Evolutionary conservation across 768 basidiomycete genomes (phyloP).

Genomic region (Pleurotus salmoneostramineus): DNA sequence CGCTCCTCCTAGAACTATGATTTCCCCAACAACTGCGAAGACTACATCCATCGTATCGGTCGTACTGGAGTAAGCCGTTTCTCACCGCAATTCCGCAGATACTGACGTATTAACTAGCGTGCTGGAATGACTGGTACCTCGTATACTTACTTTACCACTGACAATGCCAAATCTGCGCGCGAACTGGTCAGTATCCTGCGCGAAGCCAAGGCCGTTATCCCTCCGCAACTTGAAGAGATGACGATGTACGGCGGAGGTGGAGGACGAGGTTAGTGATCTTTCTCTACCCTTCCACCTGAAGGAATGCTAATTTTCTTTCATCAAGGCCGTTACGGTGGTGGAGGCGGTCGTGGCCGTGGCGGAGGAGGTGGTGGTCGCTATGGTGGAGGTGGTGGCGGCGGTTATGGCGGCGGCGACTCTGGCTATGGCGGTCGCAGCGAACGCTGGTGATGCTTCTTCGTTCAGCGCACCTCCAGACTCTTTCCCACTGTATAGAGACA

Average conservation of each 20-base stretch:
- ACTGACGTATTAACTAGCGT: conserved; percentile 48
- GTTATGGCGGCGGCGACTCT: conserved; percentile 34
- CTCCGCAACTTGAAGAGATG: conserved; percentile 93
- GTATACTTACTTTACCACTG: conserved; percentile 96
- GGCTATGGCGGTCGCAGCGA: conserved; percentile 40
- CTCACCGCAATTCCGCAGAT: background rate
- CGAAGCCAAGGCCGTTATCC: conserved; percentile 83
- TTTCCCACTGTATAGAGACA: too few species aligned
- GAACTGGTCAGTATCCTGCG: conserved; percentile 84
- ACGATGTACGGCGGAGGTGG: conserved; percentile 81
- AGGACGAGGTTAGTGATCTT: conserved; percentile 51
- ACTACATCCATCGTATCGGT: conserved; percentile 98
- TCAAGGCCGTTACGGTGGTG: conserved; percentile 50
- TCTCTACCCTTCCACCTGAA: background rate
- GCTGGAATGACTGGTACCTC: conserved; percentile 90
- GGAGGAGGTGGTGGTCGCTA: conserved; percentile 40
- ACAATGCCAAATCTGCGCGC: conserved; percentile 91
- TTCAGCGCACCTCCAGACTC: conserved; percentile 10
- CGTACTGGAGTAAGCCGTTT: conserved; percentile 76
- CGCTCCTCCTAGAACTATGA: conserved; percentile 74
- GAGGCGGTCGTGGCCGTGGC: conserved; percentile 42
- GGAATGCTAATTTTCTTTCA: conserved; percentile 8
- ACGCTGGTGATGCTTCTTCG: conserved; percentile 24
- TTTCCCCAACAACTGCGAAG: conserved; percentile 97
- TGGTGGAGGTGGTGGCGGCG: conserved; percentile 40